These are phyloP conservation scores for Pseudohyphozyma bogoriensis DNA, from an alignment of 768 basidiomycete species.

Conservation along the genomic window DNA sequence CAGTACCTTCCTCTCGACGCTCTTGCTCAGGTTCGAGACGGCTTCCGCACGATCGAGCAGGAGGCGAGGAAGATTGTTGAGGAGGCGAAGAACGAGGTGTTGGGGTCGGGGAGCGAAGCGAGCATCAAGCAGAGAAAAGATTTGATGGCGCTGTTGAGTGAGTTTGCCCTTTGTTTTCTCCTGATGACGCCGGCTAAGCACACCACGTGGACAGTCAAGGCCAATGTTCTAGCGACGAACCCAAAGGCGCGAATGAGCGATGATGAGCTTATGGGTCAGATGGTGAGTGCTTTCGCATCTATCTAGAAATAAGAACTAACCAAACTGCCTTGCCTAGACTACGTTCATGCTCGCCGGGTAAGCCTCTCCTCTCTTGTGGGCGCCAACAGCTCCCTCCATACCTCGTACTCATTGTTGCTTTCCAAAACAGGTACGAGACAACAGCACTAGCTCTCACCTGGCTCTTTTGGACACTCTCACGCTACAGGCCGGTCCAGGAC, in stretches of 20 bases:
- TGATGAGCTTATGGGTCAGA: constrained; percentile 18
- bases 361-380: background rate
- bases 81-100: constrained; percentile 9
- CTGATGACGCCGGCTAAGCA: background rate
- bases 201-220: constrained; percentile 5
- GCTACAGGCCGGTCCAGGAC: background rate
- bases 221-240: background rate
- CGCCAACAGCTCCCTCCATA: background rate
- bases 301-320: too few species aligned
- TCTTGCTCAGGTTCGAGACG: background rate
- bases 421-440: constrained; percentile 2
- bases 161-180: background rate
- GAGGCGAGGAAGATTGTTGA: constrained; percentile 27
- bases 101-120: constrained; percentile 13
- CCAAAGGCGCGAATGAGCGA: constrained; percentile 10
- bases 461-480: background rate
- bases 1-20: background rate
- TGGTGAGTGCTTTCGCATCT: background rate
- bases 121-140: constrained; percentile 17
- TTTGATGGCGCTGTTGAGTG: constrained; percentile 22
- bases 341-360: background rate
- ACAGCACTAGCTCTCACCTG: background rate
- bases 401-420: too few species aligned
- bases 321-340: too few species aligned
- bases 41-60: constrained; percentile 18